Percentiles rank a stretch among this genome's conserved stretches.
Conservation (phyloP, 176 grass and related monocot species). For the Aegilops longissima region DNA sequence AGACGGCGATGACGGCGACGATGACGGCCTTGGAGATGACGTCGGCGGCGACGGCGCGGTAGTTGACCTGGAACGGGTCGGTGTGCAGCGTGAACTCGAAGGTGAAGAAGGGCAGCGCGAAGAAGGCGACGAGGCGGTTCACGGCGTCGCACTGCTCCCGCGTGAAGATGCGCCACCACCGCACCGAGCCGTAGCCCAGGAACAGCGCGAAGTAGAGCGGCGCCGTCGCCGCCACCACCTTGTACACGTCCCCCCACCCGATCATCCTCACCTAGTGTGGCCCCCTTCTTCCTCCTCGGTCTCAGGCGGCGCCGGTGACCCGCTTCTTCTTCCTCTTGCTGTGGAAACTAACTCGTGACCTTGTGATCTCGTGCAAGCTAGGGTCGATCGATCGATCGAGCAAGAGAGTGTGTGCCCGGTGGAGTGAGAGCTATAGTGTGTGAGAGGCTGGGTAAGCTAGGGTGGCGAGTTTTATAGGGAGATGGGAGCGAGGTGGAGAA, state of each 20-base stretch:
- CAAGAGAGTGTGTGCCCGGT: neutral
- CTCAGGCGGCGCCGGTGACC: neutral
- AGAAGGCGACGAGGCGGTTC: slow-evolving; percentile 86
- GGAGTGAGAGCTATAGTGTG: neutral
- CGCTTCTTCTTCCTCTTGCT: neutral
- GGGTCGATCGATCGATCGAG: neutral
- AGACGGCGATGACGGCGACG: slow-evolving; percentile 51
- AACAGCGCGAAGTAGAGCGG: slow-evolving; percentile 88
- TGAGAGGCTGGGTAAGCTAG: neutral
- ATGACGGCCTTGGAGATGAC: slow-evolving; percentile 75
- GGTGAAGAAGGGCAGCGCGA: slow-evolving; percentile 86
- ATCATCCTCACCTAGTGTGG: slow-evolving; percentile 48
- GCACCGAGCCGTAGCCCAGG: slow-evolving; percentile 78
- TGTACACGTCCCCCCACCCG: slow-evolving; percentile 72
- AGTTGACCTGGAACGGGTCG: slow-evolving; percentile 95
- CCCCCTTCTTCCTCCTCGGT: too few relatives aligned
- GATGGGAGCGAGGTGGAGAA: neutral
- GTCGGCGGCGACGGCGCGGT: slow-evolving; percentile 79
- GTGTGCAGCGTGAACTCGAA: slow-evolving; percentile 95
- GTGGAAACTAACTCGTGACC: neutral
- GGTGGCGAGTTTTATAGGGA: slow-evolving; percentile 36
- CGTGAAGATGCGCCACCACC: slow-evolving; percentile 94
- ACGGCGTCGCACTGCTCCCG: slow-evolving; percentile 87
- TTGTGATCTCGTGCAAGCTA: neutral
- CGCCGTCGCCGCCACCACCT: slow-evolving; percentile 78